Evolutionary conservation across 164 flowering plant genomes (phyloP).

Genomic region (Dillenia turbinata): DNA sequence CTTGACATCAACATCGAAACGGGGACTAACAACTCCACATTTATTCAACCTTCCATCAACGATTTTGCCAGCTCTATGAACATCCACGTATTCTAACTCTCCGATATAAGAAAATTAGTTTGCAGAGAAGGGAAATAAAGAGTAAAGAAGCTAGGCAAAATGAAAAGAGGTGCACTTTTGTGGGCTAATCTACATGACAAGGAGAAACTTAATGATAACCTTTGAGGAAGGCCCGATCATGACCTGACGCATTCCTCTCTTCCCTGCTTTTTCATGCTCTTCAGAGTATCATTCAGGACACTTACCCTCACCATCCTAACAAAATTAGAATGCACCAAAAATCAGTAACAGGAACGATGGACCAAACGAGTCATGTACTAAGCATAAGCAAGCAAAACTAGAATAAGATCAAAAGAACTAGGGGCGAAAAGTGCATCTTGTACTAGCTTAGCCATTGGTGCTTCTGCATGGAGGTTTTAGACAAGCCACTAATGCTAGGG

Average conservation of each 20-base stretch:
- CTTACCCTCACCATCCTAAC: conserved; percentile 25
- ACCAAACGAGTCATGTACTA: too few species aligned
- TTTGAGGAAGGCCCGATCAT: conserved; percentile 33
- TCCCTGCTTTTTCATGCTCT: conserved; percentile 40
- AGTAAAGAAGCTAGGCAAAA: background rate
- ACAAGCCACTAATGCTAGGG: too few species aligned
- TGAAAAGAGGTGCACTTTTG: background rate
- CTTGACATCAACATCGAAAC: conserved; percentile 28
- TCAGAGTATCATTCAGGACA: conserved; percentile 32
- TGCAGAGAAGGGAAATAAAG: background rate
- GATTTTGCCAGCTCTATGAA: conserved; percentile 28
- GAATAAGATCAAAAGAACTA: too few species aligned
- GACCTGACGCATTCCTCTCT: conserved; percentile 33
- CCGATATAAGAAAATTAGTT: background rate
- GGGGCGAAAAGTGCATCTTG: too few species aligned
- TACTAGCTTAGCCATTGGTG: too few species aligned
- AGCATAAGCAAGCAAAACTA: too few species aligned
- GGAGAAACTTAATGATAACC: conserved; percentile 27
- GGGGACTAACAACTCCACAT: conserved; percentile 34
- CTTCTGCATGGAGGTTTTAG: too few species aligned
- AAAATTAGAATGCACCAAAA: background rate
- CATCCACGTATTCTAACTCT: conserved; percentile 32
- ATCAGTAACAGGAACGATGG: background rate
- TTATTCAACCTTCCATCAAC: conserved; percentile 31
- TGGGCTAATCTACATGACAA: conserved; percentile 25